phyloP scores from a whole-genome alignment of 257 asterid genomes.

The Lithospermum erythrorhizon region DNA sequence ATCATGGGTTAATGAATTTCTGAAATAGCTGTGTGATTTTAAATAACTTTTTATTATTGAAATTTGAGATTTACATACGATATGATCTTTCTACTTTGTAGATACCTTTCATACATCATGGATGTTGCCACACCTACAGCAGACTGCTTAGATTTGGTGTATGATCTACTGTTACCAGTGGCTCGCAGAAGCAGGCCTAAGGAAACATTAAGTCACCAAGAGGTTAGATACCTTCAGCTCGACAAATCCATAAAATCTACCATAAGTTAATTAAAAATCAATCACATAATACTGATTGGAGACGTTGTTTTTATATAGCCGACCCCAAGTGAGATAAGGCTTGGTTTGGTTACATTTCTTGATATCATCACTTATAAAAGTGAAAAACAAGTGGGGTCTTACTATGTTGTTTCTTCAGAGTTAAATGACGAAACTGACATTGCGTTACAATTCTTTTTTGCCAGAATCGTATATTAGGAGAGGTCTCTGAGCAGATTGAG shows the following conservation, averaged over 20 bases:
- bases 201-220: conserved; percentile 77
- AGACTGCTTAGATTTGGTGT: conserved; percentile 70
- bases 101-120: conserved; percentile 89
- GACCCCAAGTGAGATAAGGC: no score
- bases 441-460: conserved; percentile 5
- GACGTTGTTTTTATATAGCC: no score
- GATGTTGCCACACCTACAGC: conserved; percentile 97
- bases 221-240: conserved; percentile 38
- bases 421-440: background rate
- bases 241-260: no score
- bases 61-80: conserved; percentile 1
- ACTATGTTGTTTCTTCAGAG: background rate
- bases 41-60: conserved; percentile 1
- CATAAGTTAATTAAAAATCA: no score
- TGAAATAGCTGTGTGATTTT: conserved; percentile 1
- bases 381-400: no score
- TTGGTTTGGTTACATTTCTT: no score
- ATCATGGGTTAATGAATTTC: conserved; percentile 5
- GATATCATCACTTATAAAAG: no score
- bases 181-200: conserved; percentile 51
- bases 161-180: conserved; percentile 74
- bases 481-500: conserved; percentile 73
- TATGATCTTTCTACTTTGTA: conserved; percentile 13
- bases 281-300: no score
- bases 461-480: conserved; percentile 85